Evolutionary conservation across 495 filamentous ascomycete species (phyloP), one percentile per base, ranked within the genome.

Genomic region (Hypoxylon perforatum): DNA sequence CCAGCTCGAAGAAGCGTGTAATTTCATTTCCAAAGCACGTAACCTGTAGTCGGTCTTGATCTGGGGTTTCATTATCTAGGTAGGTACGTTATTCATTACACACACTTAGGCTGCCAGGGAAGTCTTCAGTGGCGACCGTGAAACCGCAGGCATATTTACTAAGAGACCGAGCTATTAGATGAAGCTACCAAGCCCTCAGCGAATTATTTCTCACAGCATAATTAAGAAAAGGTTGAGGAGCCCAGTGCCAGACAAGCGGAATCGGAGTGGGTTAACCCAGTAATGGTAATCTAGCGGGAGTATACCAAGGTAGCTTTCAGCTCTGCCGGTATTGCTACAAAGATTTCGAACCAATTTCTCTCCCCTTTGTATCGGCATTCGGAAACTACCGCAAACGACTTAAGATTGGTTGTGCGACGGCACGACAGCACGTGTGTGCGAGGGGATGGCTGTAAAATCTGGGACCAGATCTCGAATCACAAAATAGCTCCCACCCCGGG

Each of bases 401-500:
- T 57, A 57, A 69, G 66, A 69, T 69, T 69, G 66, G 66, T 69
- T 69, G 66, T 69, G 61, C 44, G 61, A 69, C 66, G 57, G 54
- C 56, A 61, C 42, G 61, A 69, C 41, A 61, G 66, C 66, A 69
- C 66, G 66, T 69, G 66, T 69, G 66, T 61, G 45, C 61, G 66
- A 64, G 66, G 65, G 60, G 60, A 55, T 28, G 55, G 45, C 30
- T 39, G 50, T 35, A 41, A 69, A 70, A 62, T 63, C 67, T 70
- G 67, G 67, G 63, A 70, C 62, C 58, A 46, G 67, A 70, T 70
- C 67, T 70, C 67, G 63, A 70, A 70, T 70, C 62, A 66, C 41
- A 61, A 57, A 48, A 58, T 67, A 55, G 62, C 67, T 65, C 47
- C 60, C 63, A 62, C 69, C 64, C 72, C 72, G 53, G 64, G 61